Percentiles rank a stretch among this genome's conserved stretches.
These are phyloP conservation scores for Leccinum variicolor DNA, from an alignment of 768 basidiomycete species.

Conservation along the genomic window DNA sequence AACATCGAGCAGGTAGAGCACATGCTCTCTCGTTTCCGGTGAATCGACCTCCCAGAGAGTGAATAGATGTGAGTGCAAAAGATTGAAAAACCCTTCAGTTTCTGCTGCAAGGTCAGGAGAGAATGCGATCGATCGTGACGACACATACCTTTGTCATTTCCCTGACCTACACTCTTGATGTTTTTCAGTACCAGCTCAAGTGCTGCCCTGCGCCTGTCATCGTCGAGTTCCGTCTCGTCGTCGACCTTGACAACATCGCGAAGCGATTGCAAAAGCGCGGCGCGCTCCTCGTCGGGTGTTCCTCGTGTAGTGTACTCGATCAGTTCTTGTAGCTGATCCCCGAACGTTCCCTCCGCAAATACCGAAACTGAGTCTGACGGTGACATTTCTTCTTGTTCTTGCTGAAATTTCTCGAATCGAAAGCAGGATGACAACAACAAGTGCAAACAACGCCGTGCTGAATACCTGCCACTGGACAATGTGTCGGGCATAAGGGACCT, in stretches of 20 bases:
- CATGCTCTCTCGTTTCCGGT: conserved; percentile 50
- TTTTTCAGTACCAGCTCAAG: conserved; percentile 59
- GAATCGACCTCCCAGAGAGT: conserved; percentile 54
- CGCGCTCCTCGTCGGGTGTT: conserved; percentile 65
- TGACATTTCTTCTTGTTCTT: conserved; percentile 47
- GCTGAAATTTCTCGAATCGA: conserved; percentile 9
- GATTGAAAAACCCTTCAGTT: conserved; percentile 86
- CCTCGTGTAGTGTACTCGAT: conserved; percentile 69
- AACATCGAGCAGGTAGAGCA: conserved; percentile 48
- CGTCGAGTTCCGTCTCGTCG: conserved; percentile 55
- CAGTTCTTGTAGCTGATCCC: conserved; percentile 80
- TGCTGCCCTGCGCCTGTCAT: conserved; percentile 47
- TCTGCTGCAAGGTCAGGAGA: conserved; percentile 39
- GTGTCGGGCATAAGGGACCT: no score
- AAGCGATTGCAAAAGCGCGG: conserved; percentile 61
- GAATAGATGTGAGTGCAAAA: conserved; percentile 71
- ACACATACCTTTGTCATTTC: conserved; percentile 67
- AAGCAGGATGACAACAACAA: conserved; percentile 13
- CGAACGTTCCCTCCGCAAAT: conserved; percentile 85
- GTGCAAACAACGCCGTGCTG: conserved; percentile 10
- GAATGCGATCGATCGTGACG: background rate
- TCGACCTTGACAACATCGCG: conserved; percentile 52
- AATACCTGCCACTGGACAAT: no score
- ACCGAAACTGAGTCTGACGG: conserved; percentile 75
- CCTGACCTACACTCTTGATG: conserved; percentile 70